These are phyloP conservation scores for Erodium moschatum DNA, from an alignment of 441 rosid genomes.

Conservation along the genomic window DNA sequence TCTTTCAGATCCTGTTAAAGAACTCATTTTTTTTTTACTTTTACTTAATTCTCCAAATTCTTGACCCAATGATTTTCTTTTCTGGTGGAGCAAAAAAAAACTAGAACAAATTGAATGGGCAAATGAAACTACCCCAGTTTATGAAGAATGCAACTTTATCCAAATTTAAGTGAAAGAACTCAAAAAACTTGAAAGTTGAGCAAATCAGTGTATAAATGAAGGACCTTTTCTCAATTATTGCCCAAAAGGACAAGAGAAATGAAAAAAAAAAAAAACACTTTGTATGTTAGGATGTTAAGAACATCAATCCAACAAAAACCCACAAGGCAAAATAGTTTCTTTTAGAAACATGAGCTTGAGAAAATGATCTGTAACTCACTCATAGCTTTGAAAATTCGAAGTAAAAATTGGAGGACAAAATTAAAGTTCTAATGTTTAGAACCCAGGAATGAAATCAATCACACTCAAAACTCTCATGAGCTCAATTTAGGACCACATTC, in stretches of 20 bases:
- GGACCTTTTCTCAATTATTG: not conserved
- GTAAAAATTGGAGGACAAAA: not conserved
- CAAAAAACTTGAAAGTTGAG: not conserved
- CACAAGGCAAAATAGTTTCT: constrained; percentile 14
- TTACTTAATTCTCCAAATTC: constrained; percentile 15
- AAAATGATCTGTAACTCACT: constrained; percentile 5
- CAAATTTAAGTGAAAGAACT: not conserved
- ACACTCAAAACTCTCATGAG: not conserved
- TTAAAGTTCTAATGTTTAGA: not conserved
- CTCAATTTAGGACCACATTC: not conserved
- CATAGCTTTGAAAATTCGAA: not conserved
- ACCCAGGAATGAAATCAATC: constrained; percentile 1
- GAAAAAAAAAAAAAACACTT: not conserved
- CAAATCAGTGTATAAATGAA: not conserved
- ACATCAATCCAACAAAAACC: constrained; percentile 4
- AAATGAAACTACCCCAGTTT: not conserved
- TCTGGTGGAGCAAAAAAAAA: not conserved
- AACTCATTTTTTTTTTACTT: constrained; percentile 31
- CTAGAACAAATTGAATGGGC: not conserved
- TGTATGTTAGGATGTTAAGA: not conserved
- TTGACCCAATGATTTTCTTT: constrained; percentile 11
- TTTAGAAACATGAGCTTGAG: constrained; percentile 7
- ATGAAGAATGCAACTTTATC: not conserved
- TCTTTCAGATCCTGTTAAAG: constrained; percentile 41
- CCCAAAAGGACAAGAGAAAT: too few species aligned